Evolutionary conservation across 2,329 filamentous ascomycete genomes (phyloP).

Genomic region (Monilinia laxa): DNA sequence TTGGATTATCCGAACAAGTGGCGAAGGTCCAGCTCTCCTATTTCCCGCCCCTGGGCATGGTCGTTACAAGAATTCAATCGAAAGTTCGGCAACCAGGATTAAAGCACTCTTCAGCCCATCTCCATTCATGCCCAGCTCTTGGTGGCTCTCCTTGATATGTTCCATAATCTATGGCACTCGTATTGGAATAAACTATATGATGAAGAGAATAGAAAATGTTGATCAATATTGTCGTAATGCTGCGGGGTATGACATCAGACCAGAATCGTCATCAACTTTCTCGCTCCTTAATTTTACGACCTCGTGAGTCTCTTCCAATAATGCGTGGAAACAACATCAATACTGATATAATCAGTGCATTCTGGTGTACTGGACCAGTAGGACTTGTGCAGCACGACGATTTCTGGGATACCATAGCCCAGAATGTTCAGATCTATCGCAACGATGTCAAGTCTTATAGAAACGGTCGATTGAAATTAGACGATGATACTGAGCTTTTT

Average conservation of each 20-base stretch:
- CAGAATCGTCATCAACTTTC: not conserved
- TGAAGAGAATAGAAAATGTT: not conserved
- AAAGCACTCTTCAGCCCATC: constrained; percentile 19
- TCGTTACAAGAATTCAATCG: constrained; percentile 26
- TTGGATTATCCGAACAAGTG: constrained; percentile 20
- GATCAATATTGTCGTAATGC: constrained; percentile 9
- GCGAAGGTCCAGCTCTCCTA: constrained; percentile 18
- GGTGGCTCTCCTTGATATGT: constrained; percentile 7
- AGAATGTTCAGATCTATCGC: constrained; percentile 25
- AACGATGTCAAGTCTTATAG: constrained; percentile 26
- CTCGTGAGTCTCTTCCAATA: constrained; percentile 1
- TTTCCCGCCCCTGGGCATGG: constrained; percentile 6
- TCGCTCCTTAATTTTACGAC: constrained; percentile 3
- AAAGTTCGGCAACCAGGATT: constrained; percentile 6
- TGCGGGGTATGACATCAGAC: constrained; percentile 8
- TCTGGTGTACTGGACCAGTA: constrained; percentile 37
- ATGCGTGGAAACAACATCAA: not conserved
- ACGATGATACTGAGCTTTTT: not conserved
- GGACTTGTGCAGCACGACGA: constrained; percentile 37
- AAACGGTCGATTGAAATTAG: not conserved
- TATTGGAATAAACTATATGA: constrained; percentile 14
- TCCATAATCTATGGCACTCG: not conserved
- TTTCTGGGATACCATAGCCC: constrained; percentile 36
- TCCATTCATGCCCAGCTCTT: constrained; percentile 8
- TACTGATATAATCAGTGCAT: constrained; percentile 20